Conservation (phyloP, 371 early-diverging fungal genomes). For the Actinomucor elegans region DNA sequence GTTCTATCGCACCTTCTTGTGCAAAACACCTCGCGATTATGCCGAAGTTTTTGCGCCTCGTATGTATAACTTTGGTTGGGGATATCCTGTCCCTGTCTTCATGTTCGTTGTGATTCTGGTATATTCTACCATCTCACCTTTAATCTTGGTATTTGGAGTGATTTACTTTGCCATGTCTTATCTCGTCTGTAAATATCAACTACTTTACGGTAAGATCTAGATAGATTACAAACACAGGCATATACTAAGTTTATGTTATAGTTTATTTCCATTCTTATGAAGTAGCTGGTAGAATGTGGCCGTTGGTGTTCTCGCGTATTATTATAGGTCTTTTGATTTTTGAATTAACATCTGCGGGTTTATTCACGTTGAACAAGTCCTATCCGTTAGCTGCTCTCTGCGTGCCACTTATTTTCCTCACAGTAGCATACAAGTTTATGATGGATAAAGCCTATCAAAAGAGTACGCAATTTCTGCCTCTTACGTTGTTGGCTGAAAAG, state of each 20-base stretch:
- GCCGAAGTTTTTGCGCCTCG: slow-evolving; percentile 65
- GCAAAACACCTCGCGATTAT: slow-evolving; percentile 69
- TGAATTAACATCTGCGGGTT: slow-evolving; percentile 75
- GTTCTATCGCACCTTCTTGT: slow-evolving; percentile 48
- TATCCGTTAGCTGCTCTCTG: slow-evolving; percentile 48
- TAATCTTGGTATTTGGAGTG: slow-evolving; percentile 74
- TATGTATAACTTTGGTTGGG: slow-evolving; percentile 68
- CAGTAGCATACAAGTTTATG: slow-evolving; percentile 54
- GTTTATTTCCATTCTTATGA: slow-evolving; percentile 82
- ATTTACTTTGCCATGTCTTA: slow-evolving; percentile 75
- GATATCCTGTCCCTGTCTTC: slow-evolving; percentile 69
- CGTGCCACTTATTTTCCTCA: slow-evolving; percentile 51
- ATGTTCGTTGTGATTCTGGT: slow-evolving; percentile 76
- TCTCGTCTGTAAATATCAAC: slow-evolving; percentile 74
- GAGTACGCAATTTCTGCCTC: slow-evolving; percentile 53
- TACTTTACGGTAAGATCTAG: slow-evolving; percentile 56
- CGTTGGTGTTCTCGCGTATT: slow-evolving; percentile 71
- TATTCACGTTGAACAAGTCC: slow-evolving; percentile 64
- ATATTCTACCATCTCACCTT: slow-evolving; percentile 82
- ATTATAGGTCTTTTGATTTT: slow-evolving; percentile 74
- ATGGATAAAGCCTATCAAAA: slow-evolving; percentile 58
- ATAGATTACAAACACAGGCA: background rate
- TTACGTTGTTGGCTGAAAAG: slow-evolving; percentile 42
- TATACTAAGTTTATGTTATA: slow-evolving; percentile 1
- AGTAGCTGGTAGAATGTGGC: slow-evolving; percentile 76